Conservation (phyloP, 2,329 filamentous ascomycete genomes). For the Corinectria fuckeliana region DNA sequence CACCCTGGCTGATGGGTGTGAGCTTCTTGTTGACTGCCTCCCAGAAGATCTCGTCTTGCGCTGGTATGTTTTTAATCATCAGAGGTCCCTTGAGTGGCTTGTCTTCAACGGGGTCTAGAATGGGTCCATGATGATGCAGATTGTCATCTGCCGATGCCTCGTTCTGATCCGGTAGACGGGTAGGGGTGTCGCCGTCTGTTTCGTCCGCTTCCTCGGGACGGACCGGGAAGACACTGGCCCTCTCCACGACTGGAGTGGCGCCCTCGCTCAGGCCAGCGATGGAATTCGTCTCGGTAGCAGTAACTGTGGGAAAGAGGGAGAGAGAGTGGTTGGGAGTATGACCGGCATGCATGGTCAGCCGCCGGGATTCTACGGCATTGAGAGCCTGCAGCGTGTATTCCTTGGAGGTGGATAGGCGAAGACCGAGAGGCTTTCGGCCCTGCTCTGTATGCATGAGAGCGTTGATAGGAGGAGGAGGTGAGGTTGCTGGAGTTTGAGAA, state of each 20-base stretch:
- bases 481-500: constrained; percentile 41
- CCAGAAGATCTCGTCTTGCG: constrained; percentile 62
- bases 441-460: constrained; percentile 25
- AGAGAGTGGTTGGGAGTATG: constrained; percentile 68
- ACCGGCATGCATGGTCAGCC: constrained; percentile 67
- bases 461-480: constrained; percentile 32
- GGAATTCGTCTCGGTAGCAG: constrained; percentile 46
- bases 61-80: constrained; percentile 62
- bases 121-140: constrained; percentile 33
- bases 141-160: constrained; percentile 19
- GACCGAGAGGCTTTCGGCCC: constrained; percentile 9
- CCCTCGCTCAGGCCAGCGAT: constrained; percentile 38
- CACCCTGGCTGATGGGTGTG: constrained; percentile 54
- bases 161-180: constrained; percentile 3
- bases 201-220: constrained; percentile 5
- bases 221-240: constrained; percentile 15
- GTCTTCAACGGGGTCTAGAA: constrained; percentile 52
- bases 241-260: constrained; percentile 39
- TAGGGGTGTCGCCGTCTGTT: constrained; percentile 2
- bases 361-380: constrained; percentile 54
- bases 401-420: constrained; percentile 44
- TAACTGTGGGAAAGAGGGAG: constrained; percentile 55
- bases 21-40: constrained; percentile 58
- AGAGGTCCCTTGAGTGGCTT: constrained; percentile 57
- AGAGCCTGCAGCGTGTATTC: constrained; percentile 55